Evolutionary conservation across 2,329 filamentous ascomycete genomes (phyloP), one percentile per base, ranked within the genome.

Genomic region (Penicillium sp.): DNA sequence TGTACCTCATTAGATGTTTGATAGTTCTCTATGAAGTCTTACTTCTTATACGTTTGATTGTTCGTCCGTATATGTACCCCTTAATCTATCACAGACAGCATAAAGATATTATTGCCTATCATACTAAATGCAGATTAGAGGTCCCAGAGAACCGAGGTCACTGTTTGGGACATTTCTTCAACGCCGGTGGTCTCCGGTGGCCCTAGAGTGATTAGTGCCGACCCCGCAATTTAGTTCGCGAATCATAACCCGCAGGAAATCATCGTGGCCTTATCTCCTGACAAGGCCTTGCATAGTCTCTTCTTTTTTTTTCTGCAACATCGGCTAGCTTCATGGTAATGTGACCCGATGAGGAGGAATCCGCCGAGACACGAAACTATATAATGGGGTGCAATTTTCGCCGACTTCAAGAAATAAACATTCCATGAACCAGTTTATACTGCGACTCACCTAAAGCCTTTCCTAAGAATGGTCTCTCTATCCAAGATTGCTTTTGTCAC

Each of bases 381-480:
- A 32, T 40, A 40, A 19, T 12, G 19, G 2, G 4, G 3, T 10
- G n/a, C 4, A 9, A 15, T 32, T 29, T 32, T 17, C 44, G 4
- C 21, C 34, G 8, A 10, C 10, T 5, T 46, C 6, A 17, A 21
- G 17, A 37, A 15, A 29, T 22, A 37, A 15, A 29, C 15, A 32
- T n/a, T 19, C 19, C 21, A 17, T 9, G 6, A 19, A 22, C 5
- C 5, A 10, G 6, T 31, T n/a, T 21, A 28, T 6, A 15, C 13
- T 6, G 21, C 22, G 34, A 10, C 26, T 17, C 9, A 2, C 7
- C 6, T 1, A 6, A 17, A 15, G n/a, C 8, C 8, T 19, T 10
- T 12, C 13, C n/a, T 1, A 45, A 24, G 5, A 26, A 60, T 60
- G 57, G 39, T 43, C 2, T 39, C 41, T 19, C n/a, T 58, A 3